Percentiles rank a stretch among this genome's conserved stretches.
Conservation (phyloP, 192 early-diverging fungal genomes). For the Rhizophagus clarus region DNA sequence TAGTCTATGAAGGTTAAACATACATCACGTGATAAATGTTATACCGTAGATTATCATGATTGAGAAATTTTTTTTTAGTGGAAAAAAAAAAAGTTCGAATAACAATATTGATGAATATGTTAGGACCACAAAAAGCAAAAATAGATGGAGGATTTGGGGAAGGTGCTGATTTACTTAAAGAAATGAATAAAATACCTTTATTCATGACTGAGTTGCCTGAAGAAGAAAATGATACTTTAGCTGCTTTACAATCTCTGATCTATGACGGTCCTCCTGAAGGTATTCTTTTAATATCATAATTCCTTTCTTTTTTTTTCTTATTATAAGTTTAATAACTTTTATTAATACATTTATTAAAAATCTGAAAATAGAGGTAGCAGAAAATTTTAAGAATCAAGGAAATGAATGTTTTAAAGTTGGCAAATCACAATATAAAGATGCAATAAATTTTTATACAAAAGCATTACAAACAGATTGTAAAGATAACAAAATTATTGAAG, state of each 20-base stretch:
- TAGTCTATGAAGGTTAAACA: too few species aligned
- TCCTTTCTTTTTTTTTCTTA: background rate
- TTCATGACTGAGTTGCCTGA: constrained; percentile 87
- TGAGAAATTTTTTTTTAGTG: too few species aligned
- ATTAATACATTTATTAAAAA: background rate
- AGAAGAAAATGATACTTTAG: constrained; percentile 73
- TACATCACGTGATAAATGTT: too few species aligned
- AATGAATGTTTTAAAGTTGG: constrained; percentile 87
- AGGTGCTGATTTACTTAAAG: constrained; percentile 47
- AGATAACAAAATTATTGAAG: constrained; percentile 76
- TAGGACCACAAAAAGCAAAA: background rate
- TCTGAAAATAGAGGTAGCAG: constrained; percentile 65
- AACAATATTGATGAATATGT: background rate
- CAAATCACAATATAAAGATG: constrained; percentile 68
- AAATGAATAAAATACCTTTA: constrained; percentile 81
- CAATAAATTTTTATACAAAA: constrained; percentile 85
- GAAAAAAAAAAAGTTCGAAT: too few species aligned
- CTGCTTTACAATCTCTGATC: constrained; percentile 80
- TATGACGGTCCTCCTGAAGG: constrained; percentile 95
- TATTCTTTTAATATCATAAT: constrained; percentile 31
- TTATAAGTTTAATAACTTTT: background rate
- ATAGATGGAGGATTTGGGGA: background rate
- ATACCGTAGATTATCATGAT: too few species aligned
- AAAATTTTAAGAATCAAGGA: constrained; percentile 95
- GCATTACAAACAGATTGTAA: constrained; percentile 75